Percentiles rank a stretch among this genome's conserved stretches.
Conservation (phyloP, 2,329 filamentous ascomycete species). For the Berkeleyomyces rouxiae region DNA sequence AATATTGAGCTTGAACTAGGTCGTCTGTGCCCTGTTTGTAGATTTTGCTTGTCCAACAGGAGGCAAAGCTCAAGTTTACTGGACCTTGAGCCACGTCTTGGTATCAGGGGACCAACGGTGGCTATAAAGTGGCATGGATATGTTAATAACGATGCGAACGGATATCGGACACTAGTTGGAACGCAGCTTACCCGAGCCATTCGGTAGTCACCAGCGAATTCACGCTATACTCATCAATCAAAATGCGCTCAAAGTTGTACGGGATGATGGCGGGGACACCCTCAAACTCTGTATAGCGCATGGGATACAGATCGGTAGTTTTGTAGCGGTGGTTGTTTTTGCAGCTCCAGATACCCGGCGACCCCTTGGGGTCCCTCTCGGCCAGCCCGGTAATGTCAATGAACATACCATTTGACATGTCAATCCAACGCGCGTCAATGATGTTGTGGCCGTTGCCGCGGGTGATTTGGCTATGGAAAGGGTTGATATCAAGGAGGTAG, state of each 20-base stretch:
- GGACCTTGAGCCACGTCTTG: constrained; percentile 41
- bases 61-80: constrained; percentile 13
- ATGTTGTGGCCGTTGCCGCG: constrained; percentile 57
- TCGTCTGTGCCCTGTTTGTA: not conserved
- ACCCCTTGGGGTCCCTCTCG: constrained; percentile 41
- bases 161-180: not conserved
- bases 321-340: constrained; percentile 65
- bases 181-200: constrained; percentile 40
- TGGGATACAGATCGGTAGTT: constrained; percentile 56
- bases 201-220: constrained; percentile 43
- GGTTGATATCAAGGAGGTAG: constrained; percentile 66
- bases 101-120: constrained; percentile 42
- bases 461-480: constrained; percentile 43
- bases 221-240: constrained; percentile 48
- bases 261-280: constrained; percentile 55
- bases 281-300: constrained; percentile 60
- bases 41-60: not conserved
- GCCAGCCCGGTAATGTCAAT: constrained; percentile 68
- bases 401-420: constrained; percentile 57
- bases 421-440: constrained; percentile 75
- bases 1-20: not conserved
- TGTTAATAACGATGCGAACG: not conserved
- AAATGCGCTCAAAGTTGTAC: constrained; percentile 47
- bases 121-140: constrained; percentile 22
- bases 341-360: constrained; percentile 56